Base-by-base conservation (phyloP, 2,329 filamentous ascomycete genomes). In the Bimuria novae-zelandiae region DNA sequence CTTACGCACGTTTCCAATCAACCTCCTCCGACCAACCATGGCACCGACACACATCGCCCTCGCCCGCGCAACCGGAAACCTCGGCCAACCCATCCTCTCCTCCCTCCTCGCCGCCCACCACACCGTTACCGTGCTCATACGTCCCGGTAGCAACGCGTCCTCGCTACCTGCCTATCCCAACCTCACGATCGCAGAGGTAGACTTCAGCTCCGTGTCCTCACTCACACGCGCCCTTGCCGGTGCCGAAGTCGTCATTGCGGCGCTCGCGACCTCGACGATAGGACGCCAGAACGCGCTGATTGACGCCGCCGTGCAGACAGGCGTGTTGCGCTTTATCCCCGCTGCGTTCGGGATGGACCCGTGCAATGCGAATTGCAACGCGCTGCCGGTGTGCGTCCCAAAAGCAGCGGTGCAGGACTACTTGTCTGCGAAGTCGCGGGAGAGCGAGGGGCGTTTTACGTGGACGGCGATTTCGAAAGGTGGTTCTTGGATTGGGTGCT, bases 381-480 rank as follows among this genome's bases (percentile, higher is more conserved):
- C 29, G 27, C 42, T 59, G 2, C 56, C 56, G 1, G 49, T 59
- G 8, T 52, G 48, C 17, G 30, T 19, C 29, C 42, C 44, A 1
- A 54, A 57, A 40, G 49, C 14, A 16, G 49, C 21, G 2, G 22
- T 23, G 16, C 44, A 47, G 30, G 7, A 12, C 23, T 49, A 57
- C 30, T 43, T 57, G 1, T 3, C 4, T 12, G 19, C 4, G 21
- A 47, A 47, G n/a, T 17, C 23, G 7, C 6, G 11, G 14, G 51
- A 48, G 22, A 54, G 29, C 39, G 27, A 12, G 5, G 37, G 43
- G 8, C 7, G 4, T 4, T 54, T 76, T 49, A 69, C 62, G 12
- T 75, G 70, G 47, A 75, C 74, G 0, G 32, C 61, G 5, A 59
- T 77, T 12, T 59, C 61, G 36, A 77, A 65, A 67, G 67, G n/a